Evolutionary conservation across 257 asterid species (phyloP), one percentile per base, ranked within the genome.

Genomic region (Mentha longifolia): DNA sequence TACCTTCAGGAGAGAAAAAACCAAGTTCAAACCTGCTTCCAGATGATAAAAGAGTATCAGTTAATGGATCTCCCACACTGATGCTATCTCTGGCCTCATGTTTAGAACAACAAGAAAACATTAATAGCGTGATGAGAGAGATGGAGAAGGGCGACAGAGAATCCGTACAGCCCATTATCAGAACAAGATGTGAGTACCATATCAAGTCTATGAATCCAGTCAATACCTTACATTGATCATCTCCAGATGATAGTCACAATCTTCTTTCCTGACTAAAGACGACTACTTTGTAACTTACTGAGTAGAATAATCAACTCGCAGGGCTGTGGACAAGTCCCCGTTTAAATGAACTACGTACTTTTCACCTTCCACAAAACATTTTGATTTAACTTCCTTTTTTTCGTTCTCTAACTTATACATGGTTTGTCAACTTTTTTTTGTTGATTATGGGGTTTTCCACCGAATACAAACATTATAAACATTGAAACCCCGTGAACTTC

Each of bases 1-100:
- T 37, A 37, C 42, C 42, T 37, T 70, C 72, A 46, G 78, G 67
- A 60, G 68, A n/a, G 15, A 80, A 86, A 68, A 84, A 78, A 42
- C 92, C 89, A 30, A 86, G 74, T 28, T 82, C 84, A 37, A 84
- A 86, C 43, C 0, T 74, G 16, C 52, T 58, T 28, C 81, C 85
- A 37, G 67, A 66, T 35, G 89, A 86, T 11, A 84, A 71, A 25
- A 86, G 74, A 10, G 83, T 80, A 61, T 65, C 76, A 3, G n/a
- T 37, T 37, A 37, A 37, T 4, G 42, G 3, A 37, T 37, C 42
- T 3, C 42, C 8, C 6, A 7, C 39, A 28, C 50, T 74, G 41
- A 81, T 84, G 65, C 72, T 78, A 67, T 82, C 73, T 79, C 78
- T 73, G 30, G 80, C 81, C 43, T 69, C 76, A 68, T 81, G 72